These are phyloP conservation scores for Durotheca rogersii DNA, from an alignment of 495 filamentous ascomycete species.

Conservation along the genomic window DNA sequence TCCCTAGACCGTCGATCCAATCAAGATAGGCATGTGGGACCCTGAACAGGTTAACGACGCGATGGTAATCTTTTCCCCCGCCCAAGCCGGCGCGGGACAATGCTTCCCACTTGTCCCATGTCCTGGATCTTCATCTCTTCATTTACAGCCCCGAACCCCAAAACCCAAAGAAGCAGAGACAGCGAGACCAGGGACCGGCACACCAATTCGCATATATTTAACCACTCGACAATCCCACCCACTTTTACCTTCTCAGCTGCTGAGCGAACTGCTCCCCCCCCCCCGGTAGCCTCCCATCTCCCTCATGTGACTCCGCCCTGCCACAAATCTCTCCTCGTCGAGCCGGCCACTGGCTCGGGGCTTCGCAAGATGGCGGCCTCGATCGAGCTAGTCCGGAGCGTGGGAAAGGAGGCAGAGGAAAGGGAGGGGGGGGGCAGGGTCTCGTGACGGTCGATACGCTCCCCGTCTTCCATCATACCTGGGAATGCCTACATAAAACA, in stretches of 20 bases:
- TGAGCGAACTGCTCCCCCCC: conserved; percentile 1
- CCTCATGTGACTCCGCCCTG: conserved; percentile 27
- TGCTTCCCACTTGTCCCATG: conserved; percentile 26
- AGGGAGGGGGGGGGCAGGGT: background rate
- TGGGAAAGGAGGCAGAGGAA: background rate
- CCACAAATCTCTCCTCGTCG: conserved; percentile 2
- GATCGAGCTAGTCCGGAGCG: conserved; percentile 6
- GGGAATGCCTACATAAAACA: too few species aligned
- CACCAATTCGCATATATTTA: conserved; percentile 27
- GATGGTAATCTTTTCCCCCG: conserved; percentile 29
- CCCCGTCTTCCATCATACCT: background rate
- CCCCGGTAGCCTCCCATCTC: background rate
- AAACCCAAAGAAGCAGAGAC: conserved; percentile 15
- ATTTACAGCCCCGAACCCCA: conserved; percentile 33
- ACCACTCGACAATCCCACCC: conserved; percentile 31
- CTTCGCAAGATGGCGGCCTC: conserved; percentile 1
- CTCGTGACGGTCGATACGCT: conserved; percentile 4
- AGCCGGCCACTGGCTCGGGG: too few species aligned
- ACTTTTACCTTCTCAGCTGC: conserved; percentile 19
- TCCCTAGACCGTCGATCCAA: conserved; percentile 18
- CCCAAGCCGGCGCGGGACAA: conserved; percentile 24
- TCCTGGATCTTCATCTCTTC: conserved; percentile 27
- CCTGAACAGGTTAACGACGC: conserved; percentile 14
- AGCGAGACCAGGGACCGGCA: too few species aligned
- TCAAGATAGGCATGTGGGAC: conserved; percentile 10